phyloP scores from a whole-genome alignment of 1,284 basidiomycete genomes.

The Apiotrichum domesticum region DNA sequence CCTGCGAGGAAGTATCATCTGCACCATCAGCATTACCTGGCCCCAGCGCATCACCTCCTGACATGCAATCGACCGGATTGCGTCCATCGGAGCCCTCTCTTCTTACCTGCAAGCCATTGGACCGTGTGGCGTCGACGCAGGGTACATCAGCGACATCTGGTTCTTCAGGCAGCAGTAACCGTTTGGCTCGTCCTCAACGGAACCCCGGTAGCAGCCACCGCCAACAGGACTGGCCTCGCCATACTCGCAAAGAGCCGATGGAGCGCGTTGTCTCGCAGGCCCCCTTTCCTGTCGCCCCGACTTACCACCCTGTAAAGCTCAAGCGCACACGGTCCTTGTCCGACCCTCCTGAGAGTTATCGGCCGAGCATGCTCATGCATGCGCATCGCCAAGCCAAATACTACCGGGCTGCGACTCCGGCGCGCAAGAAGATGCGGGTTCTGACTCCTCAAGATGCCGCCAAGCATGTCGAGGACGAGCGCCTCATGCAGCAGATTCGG shows the following conservation, averaged over 20 bases:
- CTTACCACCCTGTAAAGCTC: slow-evolving; percentile 5
- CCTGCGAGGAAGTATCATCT: background rate
- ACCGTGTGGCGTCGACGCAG: slow-evolving; percentile 10
- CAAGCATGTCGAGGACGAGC: slow-evolving; percentile 14
- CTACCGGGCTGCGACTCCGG: slow-evolving; percentile 8
- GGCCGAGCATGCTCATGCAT: slow-evolving; percentile 5
- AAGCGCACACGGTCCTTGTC: slow-evolving; percentile 18
- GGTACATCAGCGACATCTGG: background rate
- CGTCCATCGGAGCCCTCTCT: slow-evolving; percentile 1
- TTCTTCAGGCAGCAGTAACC: background rate
- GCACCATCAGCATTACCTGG: background rate
- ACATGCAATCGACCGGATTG: no score
- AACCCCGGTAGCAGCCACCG: background rate
- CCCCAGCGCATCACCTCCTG: no score
- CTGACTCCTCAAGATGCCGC: slow-evolving; percentile 16
- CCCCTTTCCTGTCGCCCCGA: background rate
- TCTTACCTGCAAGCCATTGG: slow-evolving; percentile 15
- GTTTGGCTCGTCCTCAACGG: background rate
- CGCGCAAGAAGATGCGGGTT: slow-evolving; percentile 16
- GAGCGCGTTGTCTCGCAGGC: slow-evolving; percentile 16
- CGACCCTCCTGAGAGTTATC: slow-evolving; percentile 17
- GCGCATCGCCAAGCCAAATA: slow-evolving; percentile 13
- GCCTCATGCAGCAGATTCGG: slow-evolving; percentile 18
- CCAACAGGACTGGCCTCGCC: slow-evolving; percentile 6
- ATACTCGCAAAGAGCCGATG: slow-evolving; percentile 13